Base-by-base conservation (phyloP, 306 rosid species). In the Ochetophila trinervis region DNA sequence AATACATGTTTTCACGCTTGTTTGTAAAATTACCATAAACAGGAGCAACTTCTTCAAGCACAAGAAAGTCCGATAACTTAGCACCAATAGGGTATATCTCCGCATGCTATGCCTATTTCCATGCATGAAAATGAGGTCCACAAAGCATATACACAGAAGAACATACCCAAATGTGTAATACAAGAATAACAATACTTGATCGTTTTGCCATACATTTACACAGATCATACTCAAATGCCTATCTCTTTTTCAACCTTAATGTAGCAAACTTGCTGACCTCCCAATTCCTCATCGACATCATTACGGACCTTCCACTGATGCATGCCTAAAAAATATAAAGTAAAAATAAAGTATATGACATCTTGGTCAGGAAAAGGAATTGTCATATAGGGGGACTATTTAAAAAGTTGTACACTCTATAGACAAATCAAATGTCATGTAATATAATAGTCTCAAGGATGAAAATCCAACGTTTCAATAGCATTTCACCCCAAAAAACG, bases 21-120 rank as follows among this genome's bases (percentile, higher is more conserved):
- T 20, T 13, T 7, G 19, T 18, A 17, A 35, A 23, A 36, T 55
- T 21, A 5, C 36, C 21, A 53, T 48, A 40, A 36, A 35, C 16
- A 17, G 49, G 17, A 52, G 8, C 50, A 18, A 37, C 24, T 37
- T 12, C 12, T n/a, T 22, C 15, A 50, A n/a, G 14, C 51, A 35
- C n/a, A 32, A 35, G 48, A 59, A 51, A 63, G 50, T 18, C 58
- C 53, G 24, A n/a, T 48, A 63, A 24, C 55, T 61, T 53, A 47
- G 60, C 65, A 55, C 23, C 44, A 16, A 49, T 27, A 23, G 16
- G 42, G 77, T 36, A 65, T 67, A 12, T 40, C 24, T 11, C 10
- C 54, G 72, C 78, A 61, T 73, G 78, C 72, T 53, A 42, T 65
- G 30, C 72, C 72, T 50, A 50, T 51, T 35, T 51, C 62, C 67